Percentiles rank a stretch among this genome's conserved stretches.
These are phyloP conservation scores for Podaxis rugospora DNA, from an alignment of 768 basidiomycete genomes.

Conservation along the genomic window DNA sequence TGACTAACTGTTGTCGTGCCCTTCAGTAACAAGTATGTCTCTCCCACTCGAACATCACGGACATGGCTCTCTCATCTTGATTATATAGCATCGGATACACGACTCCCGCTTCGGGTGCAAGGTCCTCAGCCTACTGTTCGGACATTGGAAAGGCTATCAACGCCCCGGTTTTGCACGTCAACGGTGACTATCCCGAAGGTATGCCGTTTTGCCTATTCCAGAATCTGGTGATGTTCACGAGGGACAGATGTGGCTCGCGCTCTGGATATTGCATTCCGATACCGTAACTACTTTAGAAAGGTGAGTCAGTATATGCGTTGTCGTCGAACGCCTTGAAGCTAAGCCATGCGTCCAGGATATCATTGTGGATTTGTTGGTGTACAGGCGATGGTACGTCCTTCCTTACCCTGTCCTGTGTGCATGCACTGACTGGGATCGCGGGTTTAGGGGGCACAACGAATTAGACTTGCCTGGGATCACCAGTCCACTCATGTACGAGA, in stretches of 20 bases:
- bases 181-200: conserved; percentile 89
- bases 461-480: conserved; percentile 85
- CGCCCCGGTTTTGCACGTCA: conserved; percentile 85
- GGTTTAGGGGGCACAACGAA: conserved; percentile 69
- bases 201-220: conserved; percentile 9
- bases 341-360: conserved; percentile 51
- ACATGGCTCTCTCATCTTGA: not conserved
- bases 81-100: conserved; percentile 80
- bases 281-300: conserved; percentile 83
- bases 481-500: conserved; percentile 87
- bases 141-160: conserved; percentile 90
- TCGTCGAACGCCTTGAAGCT: not conserved
- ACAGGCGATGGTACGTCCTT: conserved; percentile 59
- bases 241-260: conserved; percentile 73
- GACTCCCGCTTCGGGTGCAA: conserved; percentile 77
- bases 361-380: conserved; percentile 85
- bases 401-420: not conserved
- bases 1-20: not conserved
- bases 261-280: conserved; percentile 84
- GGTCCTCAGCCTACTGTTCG: conserved; percentile 85
- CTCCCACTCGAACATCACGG: not conserved
- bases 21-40: conserved; percentile 53
- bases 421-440: not conserved
- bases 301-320: conserved; percentile 21
- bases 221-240: not conserved